phyloP scores from a whole-genome alignment of 805 yeast genomes.

The Candida stauntonica region DNA sequence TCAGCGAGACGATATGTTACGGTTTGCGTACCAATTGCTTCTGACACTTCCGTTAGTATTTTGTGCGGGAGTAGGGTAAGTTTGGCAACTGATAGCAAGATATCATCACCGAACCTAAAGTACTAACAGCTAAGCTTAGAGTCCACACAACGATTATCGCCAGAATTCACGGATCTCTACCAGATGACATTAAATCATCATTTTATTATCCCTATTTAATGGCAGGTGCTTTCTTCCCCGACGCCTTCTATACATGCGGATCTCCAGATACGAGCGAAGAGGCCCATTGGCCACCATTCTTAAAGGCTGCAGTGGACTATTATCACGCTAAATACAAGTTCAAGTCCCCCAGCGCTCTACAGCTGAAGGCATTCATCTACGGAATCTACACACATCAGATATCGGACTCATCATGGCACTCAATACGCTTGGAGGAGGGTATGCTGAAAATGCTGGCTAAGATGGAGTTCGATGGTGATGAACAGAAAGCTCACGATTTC shows the following conservation, averaged over 20 bases:
- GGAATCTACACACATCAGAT: conserved; percentile 63
- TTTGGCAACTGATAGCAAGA: not conserved
- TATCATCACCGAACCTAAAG: too few relatives aligned
- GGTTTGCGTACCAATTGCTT: too few relatives aligned
- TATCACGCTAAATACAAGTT: conserved; percentile 26
- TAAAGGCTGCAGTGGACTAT: conserved; percentile 40
- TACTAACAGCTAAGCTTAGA: conserved; percentile 14
- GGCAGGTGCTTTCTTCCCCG: conserved; percentile 68
- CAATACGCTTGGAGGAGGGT: conserved; percentile 50
- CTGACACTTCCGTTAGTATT: too few relatives aligned
- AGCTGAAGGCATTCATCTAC: conserved; percentile 48
- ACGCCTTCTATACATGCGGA: conserved; percentile 59
- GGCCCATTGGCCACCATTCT: conserved; percentile 69
- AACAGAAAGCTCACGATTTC: conserved; percentile 45
- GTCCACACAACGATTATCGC: conserved; percentile 35
- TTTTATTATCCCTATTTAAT: conserved; percentile 32
- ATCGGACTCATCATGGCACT: conserved; percentile 67
- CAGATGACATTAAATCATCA: conserved; percentile 28
- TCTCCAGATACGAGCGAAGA: conserved; percentile 51
- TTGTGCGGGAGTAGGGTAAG: not conserved
- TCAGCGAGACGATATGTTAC: too few relatives aligned
- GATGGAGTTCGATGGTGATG: conserved; percentile 51
- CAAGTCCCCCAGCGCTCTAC: conserved; percentile 22
- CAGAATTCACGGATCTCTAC: conserved; percentile 29
- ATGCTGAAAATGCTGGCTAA: conserved; percentile 45